Conservation (phyloP, 164 flowering plant genomes). For the Malania oleifera region DNA sequence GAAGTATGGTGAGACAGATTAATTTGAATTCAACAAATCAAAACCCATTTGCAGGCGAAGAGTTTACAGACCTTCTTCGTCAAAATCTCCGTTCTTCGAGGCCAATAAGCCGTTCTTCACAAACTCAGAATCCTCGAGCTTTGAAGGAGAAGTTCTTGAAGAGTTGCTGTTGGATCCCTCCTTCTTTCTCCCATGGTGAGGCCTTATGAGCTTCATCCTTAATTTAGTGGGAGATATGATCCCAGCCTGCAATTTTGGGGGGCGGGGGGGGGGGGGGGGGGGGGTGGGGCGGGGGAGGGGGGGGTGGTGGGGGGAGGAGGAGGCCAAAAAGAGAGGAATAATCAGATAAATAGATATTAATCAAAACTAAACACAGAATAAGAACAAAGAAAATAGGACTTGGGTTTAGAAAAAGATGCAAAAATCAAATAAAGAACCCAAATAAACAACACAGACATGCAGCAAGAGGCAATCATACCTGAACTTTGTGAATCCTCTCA, state of each 20-base stretch:
- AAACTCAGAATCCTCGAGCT: slow-evolving; percentile 63
- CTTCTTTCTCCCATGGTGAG: slow-evolving; percentile 49
- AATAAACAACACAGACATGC: not conserved
- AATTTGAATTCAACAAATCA: slow-evolving; percentile 7
- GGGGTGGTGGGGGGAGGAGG: too few relatives aligned
- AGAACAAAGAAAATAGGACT: not conserved
- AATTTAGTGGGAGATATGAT: slow-evolving; percentile 86
- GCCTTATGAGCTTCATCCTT: slow-evolving; percentile 82
- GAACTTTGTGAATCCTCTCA: slow-evolving; percentile 81
- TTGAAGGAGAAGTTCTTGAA: slow-evolving; percentile 82
- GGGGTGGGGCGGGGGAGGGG: too few relatives aligned
- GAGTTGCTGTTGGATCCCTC: slow-evolving; percentile 69
- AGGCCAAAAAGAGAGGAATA: too few relatives aligned
- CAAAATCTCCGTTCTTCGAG: slow-evolving; percentile 29
- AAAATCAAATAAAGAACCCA: not conserved
- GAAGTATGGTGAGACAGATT: too few relatives aligned
- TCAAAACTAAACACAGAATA: not conserved
- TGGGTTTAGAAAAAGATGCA: not conserved
- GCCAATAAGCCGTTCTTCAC: slow-evolving; percentile 61
- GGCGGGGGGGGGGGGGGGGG: too few relatives aligned
- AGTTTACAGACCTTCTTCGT: slow-evolving; percentile 38
- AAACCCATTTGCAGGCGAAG: not conserved
- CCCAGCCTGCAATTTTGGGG: slow-evolving; percentile 82
- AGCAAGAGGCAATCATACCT: slow-evolving; percentile 34
- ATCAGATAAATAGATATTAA: slow-evolving; percentile 11